These are phyloP conservation scores for Saxophila tyrrhenica DNA, from an alignment of 495 filamentous ascomycete species.

Conservation along the genomic window DNA sequence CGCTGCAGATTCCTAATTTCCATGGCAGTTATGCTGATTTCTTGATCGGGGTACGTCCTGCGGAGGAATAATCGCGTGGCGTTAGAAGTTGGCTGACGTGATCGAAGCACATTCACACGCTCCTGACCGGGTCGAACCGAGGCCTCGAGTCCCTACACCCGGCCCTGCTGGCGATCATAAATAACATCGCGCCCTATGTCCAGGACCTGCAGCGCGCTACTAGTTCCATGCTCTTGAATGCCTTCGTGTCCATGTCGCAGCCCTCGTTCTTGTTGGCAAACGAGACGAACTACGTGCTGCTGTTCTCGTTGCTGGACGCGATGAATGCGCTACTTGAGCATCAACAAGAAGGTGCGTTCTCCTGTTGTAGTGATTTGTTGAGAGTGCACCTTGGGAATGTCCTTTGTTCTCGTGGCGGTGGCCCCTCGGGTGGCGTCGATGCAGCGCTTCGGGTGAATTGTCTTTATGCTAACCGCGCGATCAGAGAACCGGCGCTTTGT, in stretches of 20 bases:
- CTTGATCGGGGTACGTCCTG: constrained; percentile 65
- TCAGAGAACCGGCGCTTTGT: constrained; percentile 75
- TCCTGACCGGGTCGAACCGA: constrained; percentile 86
- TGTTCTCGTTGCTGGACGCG: constrained; percentile 75
- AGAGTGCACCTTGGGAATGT: neutral
- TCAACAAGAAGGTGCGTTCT: constrained; percentile 61
- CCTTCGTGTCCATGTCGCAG: constrained; percentile 89
- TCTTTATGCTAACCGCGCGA: neutral
- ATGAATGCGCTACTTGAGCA: constrained; percentile 91
- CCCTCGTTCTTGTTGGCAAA: constrained; percentile 92
- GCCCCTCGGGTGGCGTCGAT: neutral
- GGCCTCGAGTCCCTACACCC: constrained; percentile 89
- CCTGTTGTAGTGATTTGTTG: neutral
- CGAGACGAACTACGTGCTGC: constrained; percentile 75
- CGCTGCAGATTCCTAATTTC: constrained; percentile 72
- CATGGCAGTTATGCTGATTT: constrained; percentile 89
- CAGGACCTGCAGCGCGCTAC: constrained; percentile 63
- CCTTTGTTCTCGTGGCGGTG: neutral
- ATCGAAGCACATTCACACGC: constrained; percentile 70
- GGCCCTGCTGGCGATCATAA: constrained; percentile 80
- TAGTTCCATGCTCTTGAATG: constrained; percentile 71
- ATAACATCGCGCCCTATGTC: constrained; percentile 79
- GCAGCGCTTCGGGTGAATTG: neutral
- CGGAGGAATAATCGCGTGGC: no score
- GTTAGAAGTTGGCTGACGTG: neutral